A percentile compares a stretch with the other conserved stretches of the same genome.
Conservation (phyloP, 257 asterid genomes). For the Avicennia marina region DNA sequence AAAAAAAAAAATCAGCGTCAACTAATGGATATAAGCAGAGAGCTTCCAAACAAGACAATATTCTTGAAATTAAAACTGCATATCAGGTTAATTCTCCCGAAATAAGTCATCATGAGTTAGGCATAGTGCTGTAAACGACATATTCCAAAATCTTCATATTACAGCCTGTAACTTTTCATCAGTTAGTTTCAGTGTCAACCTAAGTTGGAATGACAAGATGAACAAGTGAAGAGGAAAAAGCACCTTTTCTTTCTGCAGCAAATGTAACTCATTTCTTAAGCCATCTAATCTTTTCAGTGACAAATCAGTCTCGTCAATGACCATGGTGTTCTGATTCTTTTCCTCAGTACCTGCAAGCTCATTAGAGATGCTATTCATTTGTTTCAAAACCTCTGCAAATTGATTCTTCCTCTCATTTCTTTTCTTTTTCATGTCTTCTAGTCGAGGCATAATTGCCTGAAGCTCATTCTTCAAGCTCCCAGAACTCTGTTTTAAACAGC, state of each 20-base stretch:
- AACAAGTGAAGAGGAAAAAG: conserved; percentile 7
- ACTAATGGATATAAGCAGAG: conserved; percentile 4
- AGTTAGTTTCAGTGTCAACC: neutral
- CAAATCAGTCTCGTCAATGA: conserved; percentile 60
- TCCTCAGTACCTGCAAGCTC: conserved; percentile 52
- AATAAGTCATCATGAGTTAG: too few species aligned
- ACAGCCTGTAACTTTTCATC: neutral
- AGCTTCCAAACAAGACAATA: neutral
- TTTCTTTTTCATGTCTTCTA: conserved; percentile 63
- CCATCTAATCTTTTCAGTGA: conserved; percentile 68
- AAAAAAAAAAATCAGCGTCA: neutral
- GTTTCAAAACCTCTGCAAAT: conserved; percentile 55
- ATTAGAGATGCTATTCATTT: conserved; percentile 44
- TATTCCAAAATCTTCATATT: conserved; percentile 5
- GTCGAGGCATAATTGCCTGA: conserved; percentile 49
- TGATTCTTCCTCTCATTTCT: conserved; percentile 58
- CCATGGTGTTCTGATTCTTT: conserved; percentile 13
- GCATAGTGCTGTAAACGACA: too few species aligned
- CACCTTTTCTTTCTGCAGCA: conserved; percentile 73
- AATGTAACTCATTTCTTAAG: conserved; percentile 38
- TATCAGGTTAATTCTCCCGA: too few species aligned
- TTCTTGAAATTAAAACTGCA: neutral
- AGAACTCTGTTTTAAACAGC: conserved; percentile 41
- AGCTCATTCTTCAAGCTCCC: conserved; percentile 66
- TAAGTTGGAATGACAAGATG: conserved; percentile 8